Conservation (phyloP, 768 basidiomycete species). For the Hygrocybe punicea region DNA sequence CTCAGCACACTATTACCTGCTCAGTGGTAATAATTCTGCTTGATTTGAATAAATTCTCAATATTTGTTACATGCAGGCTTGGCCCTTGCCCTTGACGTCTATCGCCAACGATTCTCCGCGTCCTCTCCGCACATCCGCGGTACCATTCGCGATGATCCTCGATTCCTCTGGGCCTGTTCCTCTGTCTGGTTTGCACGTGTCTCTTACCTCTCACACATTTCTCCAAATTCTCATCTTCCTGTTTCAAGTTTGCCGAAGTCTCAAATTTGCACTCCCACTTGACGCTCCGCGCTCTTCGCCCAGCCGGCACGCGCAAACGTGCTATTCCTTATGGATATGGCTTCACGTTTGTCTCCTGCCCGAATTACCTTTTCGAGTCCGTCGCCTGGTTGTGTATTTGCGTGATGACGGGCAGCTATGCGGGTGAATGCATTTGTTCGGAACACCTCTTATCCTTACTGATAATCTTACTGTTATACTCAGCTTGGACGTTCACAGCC, state of each 20-base stretch:
- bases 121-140: constrained; percentile 50
- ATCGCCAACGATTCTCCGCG: constrained; percentile 38
- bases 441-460: constrained; percentile 3
- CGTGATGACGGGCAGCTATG: constrained; percentile 73
- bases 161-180: constrained; percentile 63
- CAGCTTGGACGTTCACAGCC: constrained; percentile 63
- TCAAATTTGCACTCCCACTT: constrained; percentile 85
- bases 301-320: constrained; percentile 70
- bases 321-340: constrained; percentile 93
- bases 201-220: not conserved
- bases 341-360: constrained; percentile 80
- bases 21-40: constrained; percentile 48
- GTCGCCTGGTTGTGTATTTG: constrained; percentile 70
- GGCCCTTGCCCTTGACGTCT: constrained; percentile 74
- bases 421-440: constrained; percentile 49
- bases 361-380: constrained; percentile 93
- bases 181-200: constrained; percentile 72
- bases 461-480: not conserved
- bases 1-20: constrained; percentile 84
- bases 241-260: constrained; percentile 68
- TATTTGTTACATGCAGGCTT: constrained; percentile 46
- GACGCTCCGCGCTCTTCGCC: constrained; percentile 79
- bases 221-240: not conserved
- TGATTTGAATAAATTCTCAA: not conserved
- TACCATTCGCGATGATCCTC: constrained; percentile 60